phyloP scores from a whole-genome alignment of 2,329 filamentous ascomycete genomes.

The Ophiostoma sp. region DNA sequence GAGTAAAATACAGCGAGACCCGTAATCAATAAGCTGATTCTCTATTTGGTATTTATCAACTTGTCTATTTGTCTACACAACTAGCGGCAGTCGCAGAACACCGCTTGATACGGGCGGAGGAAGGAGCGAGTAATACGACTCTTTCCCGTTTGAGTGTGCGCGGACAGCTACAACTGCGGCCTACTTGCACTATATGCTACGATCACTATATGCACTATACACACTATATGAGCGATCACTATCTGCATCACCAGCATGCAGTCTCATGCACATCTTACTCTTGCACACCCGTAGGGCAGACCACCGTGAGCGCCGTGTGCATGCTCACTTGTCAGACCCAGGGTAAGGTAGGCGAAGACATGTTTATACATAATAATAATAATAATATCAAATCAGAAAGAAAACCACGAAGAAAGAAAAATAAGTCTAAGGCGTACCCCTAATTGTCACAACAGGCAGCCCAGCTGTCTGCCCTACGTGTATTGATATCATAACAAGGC shows the following conservation, averaged over 20 bases:
- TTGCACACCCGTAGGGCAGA: neutral
- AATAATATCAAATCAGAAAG: no score
- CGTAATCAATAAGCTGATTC: constrained; percentile 9
- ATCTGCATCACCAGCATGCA: constrained; percentile 1
- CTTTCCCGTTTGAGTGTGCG: neutral
- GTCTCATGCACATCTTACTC: constrained; percentile 1
- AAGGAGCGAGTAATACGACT: neutral
- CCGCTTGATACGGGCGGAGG: neutral
- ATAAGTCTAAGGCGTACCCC: neutral
- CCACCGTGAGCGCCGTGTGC: neutral
- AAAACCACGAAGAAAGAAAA: neutral
- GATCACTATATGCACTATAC: neutral
- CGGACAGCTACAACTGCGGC: neutral
- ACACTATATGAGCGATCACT: neutral
- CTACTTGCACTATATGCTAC: neutral
- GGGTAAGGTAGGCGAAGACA: no score
- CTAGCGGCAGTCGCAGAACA: constrained; percentile 9
- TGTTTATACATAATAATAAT: no score
- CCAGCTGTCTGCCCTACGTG: neutral
- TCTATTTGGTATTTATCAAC: neutral
- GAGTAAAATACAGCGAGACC: neutral
- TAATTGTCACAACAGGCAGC: neutral
- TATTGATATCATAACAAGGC: neutral
- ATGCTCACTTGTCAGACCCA: no score
- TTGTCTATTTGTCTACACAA: constrained; percentile 4